These are phyloP conservation scores for Gymnopilus dilepis DNA, from an alignment of 768 basidiomycete species.

Conservation along the genomic window DNA sequence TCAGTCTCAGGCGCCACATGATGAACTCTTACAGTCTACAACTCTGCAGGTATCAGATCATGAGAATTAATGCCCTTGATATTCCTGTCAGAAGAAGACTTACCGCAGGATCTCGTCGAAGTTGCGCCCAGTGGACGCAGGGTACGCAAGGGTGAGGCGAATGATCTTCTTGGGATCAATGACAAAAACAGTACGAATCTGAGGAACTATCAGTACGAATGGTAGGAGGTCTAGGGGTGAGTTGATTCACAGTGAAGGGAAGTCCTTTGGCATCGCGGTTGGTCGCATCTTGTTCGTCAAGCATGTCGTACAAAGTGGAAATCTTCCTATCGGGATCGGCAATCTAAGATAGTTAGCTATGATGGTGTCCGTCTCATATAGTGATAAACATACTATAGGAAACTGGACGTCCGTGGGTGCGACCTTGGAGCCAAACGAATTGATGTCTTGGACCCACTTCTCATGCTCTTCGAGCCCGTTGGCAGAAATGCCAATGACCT, in stretches of 20 bases:
- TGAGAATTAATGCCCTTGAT: background rate
- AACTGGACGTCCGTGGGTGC: conserved; percentile 81
- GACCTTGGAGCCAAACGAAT: conserved; percentile 72
- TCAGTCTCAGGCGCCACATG: conserved; percentile 6
- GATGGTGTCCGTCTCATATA: background rate
- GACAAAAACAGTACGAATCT: conserved; percentile 96
- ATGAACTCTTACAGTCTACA: conserved; percentile 62
- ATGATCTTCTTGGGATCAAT: conserved; percentile 98
- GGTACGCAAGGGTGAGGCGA: conserved; percentile 88
- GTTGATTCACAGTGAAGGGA: conserved; percentile 79
- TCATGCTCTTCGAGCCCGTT: conserved; percentile 87
- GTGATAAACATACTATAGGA: conserved; percentile 75
- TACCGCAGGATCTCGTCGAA: conserved; percentile 69
- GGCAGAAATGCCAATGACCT: conserved; percentile 92
- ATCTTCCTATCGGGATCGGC: conserved; percentile 90
- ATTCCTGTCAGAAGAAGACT: conserved; percentile 23
- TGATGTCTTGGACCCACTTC: conserved; percentile 90
- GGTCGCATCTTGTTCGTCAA: conserved; percentile 93
- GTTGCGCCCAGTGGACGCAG: conserved; percentile 95
- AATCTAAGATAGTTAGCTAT: conserved; percentile 56
- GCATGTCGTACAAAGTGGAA: conserved; percentile 91
- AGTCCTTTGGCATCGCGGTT: conserved; percentile 87
- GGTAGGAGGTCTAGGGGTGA: conserved; percentile 10
- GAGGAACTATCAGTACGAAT: conserved; percentile 8
- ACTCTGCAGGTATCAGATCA: conserved; percentile 48